These are phyloP conservation scores for Suhomyces tanzawaensis DNA, from an alignment of 805 yeast species.

Conservation along the genomic window DNA sequence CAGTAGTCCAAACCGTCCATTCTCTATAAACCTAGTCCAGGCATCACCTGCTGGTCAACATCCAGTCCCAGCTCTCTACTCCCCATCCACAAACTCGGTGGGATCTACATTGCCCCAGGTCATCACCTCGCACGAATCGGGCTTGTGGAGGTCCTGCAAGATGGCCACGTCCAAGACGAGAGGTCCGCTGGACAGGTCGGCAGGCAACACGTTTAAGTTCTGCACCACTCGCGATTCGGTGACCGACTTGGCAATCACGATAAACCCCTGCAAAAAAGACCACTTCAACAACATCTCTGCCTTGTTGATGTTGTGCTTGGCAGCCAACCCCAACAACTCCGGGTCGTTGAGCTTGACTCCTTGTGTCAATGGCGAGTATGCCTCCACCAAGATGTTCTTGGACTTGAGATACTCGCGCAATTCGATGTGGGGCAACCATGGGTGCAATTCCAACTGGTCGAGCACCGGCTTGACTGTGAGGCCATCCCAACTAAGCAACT, in stretches of 20 bases:
- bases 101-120: conserved; percentile 37
- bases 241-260: conserved; percentile 45
- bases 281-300: conserved; percentile 71
- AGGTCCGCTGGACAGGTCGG: conserved; percentile 27
- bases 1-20: too few species aligned
- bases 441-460: conserved; percentile 81
- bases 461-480: conserved; percentile 51
- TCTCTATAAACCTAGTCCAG: too few species aligned
- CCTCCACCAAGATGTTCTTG: conserved; percentile 61
- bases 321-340: conserved; percentile 47
- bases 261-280: conserved; percentile 63
- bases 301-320: conserved; percentile 46
- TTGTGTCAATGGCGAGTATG: conserved; percentile 76
- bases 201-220: conserved; percentile 53
- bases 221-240: conserved; percentile 48
- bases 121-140: conserved; percentile 33
- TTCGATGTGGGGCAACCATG: conserved; percentile 71
- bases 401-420: conserved; percentile 58
- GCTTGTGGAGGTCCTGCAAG: conserved; percentile 32
- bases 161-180: conserved; percentile 41
- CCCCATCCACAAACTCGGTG: conserved; percentile 19
- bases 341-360: conserved; percentile 59
- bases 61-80: too few species aligned
- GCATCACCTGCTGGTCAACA: too few species aligned
- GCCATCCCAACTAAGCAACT: conserved; percentile 54